Conservation (phyloP, 345 rosid species). For the Sonneratia caseolaris region DNA sequence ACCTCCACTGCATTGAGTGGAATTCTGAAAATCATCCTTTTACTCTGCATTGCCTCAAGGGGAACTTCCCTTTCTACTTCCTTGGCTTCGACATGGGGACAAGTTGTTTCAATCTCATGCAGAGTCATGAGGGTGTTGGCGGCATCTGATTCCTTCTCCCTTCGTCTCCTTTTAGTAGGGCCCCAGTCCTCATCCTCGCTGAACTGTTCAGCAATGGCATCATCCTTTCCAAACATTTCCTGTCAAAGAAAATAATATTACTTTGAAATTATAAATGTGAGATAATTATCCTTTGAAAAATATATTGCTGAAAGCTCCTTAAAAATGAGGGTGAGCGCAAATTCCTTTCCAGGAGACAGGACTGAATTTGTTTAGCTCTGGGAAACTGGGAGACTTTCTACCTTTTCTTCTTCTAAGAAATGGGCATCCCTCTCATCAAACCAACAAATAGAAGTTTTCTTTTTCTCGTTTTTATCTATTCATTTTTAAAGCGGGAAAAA, state of each 20-base stretch:
- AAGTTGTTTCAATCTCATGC: constrained; percentile 41
- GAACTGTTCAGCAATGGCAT: constrained; percentile 48
- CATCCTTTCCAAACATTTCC: constrained; percentile 99
- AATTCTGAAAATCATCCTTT: constrained; percentile 53
- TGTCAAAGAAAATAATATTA: constrained; percentile 16
- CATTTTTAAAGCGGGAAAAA: not conserved
- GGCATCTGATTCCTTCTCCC: constrained; percentile 73
- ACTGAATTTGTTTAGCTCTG: not conserved
- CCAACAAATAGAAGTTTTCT: not conserved
- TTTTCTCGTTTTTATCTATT: not conserved
- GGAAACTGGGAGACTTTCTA: not conserved
- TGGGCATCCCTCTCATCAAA: not conserved
- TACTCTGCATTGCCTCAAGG: constrained; percentile 33
- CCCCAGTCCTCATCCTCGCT: constrained; percentile 99
- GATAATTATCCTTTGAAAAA: not conserved
- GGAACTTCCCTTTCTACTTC: constrained; percentile 24
- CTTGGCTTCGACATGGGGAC: constrained; percentile 19
- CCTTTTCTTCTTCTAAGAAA: not conserved
- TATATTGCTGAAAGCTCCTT: not conserved
- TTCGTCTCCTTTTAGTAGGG: constrained; percentile 66
- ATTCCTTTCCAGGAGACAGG: not conserved
- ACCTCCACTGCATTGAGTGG: constrained; percentile 86
- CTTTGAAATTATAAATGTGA: constrained; percentile 1
- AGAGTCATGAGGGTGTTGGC: constrained; percentile 59
- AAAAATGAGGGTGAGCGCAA: not conserved